These are phyloP conservation scores for Dryas octopetala DNA, from an alignment of 306 rosid genomes.

Conservation along the genomic window DNA sequence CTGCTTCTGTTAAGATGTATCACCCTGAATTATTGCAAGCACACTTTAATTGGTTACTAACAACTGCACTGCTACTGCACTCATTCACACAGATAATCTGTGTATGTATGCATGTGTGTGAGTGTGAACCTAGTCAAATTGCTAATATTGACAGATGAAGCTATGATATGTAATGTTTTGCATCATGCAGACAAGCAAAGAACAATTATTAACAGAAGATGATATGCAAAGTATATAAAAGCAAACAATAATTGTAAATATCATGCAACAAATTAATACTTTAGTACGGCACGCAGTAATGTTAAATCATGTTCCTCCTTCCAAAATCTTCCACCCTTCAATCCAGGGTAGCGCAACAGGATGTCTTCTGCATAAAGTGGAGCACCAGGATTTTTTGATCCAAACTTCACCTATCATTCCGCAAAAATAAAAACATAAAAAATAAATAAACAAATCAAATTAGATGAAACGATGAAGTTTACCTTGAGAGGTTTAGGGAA, in stretches of 20 bases:
- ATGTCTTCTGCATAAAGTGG: conserved; percentile 73
- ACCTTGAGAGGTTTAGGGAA: not conserved
- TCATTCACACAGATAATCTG: not conserved
- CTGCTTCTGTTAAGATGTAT: not conserved
- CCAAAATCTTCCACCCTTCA: conserved; percentile 88
- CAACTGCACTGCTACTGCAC: not conserved
- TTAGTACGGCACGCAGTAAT: conserved; percentile 73
- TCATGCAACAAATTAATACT: conserved; percentile 43
- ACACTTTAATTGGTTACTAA: not conserved
- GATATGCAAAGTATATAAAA: conserved; percentile 2
- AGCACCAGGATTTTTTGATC: conserved; percentile 51
- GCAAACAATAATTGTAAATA: conserved; percentile 8
- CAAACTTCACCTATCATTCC: conserved; percentile 62
- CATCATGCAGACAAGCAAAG: conserved; percentile 15
- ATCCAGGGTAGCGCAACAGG: conserved; percentile 62
- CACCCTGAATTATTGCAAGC: not conserved
- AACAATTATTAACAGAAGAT: not conserved
- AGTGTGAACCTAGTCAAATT: not conserved
- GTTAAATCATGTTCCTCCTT: conserved; percentile 81
- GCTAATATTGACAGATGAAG: not conserved
- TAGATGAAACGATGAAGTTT: conserved; percentile 9
- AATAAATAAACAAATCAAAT: conserved; percentile 16
- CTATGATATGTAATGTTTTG: conserved; percentile 6
- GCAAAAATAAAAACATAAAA: conserved; percentile 20
- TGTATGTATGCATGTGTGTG: not conserved